phyloP scores from a whole-genome alignment of 208 protist species.

The Borovskyia barvae region DNA sequence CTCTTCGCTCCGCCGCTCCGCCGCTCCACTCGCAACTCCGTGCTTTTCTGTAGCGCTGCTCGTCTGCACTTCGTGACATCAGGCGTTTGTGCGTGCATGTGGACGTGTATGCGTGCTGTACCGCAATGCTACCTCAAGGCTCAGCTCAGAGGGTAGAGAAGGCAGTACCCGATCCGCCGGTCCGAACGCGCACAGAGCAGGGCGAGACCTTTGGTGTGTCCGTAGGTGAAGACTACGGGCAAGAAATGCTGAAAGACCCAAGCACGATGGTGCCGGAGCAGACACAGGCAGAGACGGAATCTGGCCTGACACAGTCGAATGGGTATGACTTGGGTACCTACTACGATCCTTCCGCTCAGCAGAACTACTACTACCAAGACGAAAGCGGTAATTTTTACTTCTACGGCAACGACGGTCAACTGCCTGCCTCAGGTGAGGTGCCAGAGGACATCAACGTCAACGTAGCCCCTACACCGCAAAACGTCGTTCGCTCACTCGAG shows the following conservation, averaged over 20 bases:
- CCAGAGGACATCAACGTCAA: slow-evolving; percentile 22
- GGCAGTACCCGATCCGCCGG: no score
- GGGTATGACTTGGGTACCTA: slow-evolving; percentile 29
- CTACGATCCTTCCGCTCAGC: slow-evolving; percentile 48
- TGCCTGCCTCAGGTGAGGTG: slow-evolving; percentile 17
- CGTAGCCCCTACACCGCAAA: slow-evolving; percentile 21
- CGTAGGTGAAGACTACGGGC: slow-evolving; percentile 13
- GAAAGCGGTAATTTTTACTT: slow-evolving; percentile 78
- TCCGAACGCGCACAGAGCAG: no score
- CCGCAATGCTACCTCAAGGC: no score
- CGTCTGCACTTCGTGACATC: no score
- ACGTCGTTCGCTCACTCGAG: slow-evolving; percentile 61
- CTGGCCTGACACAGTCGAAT: slow-evolving; percentile 17
- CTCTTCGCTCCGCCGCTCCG: no score
- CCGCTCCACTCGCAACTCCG: no score
- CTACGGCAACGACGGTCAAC: slow-evolving; percentile 48
- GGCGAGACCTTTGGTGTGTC: no score
- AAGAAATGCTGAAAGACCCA: slow-evolving; percentile 9
- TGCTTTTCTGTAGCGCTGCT: no score
- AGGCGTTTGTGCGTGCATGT: no score
- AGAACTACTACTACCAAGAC: slow-evolving; percentile 79
- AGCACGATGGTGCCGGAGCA: slow-evolving; percentile 5
- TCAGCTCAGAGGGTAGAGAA: no score
- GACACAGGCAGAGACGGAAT: slow-evolving; percentile 25
- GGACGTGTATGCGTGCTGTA: no score